Conservation (phyloP, 192 early-diverging fungal genomes). For the Backusella liffmaniae region DNA sequence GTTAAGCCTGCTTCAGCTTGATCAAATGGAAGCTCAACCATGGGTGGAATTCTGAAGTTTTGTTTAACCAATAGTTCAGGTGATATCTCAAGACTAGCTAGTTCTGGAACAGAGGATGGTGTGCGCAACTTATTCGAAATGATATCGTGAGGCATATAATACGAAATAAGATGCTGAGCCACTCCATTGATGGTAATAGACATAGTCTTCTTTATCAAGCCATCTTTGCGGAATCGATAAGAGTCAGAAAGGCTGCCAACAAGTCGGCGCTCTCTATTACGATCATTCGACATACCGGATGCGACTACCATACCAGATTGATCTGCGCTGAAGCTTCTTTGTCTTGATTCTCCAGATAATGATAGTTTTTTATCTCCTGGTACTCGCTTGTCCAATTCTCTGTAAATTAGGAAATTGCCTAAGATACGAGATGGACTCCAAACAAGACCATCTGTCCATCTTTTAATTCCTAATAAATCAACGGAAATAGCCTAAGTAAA, state of each 20-base stretch:
- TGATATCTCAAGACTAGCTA: constrained; percentile 57
- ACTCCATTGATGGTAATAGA: constrained; percentile 68
- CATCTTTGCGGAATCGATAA: constrained; percentile 58
- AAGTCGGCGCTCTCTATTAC: constrained; percentile 53
- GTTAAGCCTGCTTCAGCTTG: constrained; percentile 8
- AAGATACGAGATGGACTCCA: constrained; percentile 86
- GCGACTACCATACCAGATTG: constrained; percentile 34
- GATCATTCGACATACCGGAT: constrained; percentile 27
- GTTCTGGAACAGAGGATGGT: constrained; percentile 51
- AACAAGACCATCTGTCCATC: constrained; percentile 83
- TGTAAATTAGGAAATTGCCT: constrained; percentile 80
- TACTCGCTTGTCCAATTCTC: constrained; percentile 59
- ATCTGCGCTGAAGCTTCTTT: constrained; percentile 26
- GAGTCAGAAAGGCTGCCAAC: constrained; percentile 57
- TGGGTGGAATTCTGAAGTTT: constrained; percentile 57
- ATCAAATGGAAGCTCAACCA: constrained; percentile 34
- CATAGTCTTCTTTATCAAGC: constrained; percentile 79
- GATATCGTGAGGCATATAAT: constrained; percentile 58
- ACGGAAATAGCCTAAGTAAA: background rate
- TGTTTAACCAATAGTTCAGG: constrained; percentile 59
- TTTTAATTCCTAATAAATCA: constrained; percentile 57
- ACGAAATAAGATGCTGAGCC: constrained; percentile 58
- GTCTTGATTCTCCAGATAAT: constrained; percentile 12
- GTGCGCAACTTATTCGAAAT: constrained; percentile 47
- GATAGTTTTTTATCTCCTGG: constrained; percentile 20